Evolutionary conservation across 2,329 filamentous ascomycete species (phyloP).

Genomic region (Knufia fluminis): DNA sequence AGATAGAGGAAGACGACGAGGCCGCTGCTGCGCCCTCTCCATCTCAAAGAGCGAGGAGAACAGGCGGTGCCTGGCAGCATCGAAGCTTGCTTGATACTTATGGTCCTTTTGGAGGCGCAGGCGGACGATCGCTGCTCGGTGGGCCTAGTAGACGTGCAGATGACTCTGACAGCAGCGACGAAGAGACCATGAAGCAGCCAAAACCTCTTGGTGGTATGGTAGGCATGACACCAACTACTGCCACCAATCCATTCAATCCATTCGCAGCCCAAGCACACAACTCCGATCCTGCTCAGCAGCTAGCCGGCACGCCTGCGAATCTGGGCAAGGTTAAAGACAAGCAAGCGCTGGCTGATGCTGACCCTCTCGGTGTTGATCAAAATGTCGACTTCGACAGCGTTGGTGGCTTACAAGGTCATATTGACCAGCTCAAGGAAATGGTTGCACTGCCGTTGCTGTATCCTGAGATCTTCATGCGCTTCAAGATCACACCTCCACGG

Average conservation of each 20-base stretch:
- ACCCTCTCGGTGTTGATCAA: constrained; percentile 85
- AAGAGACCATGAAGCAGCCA: constrained; percentile 65
- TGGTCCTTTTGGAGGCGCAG: constrained; percentile 84
- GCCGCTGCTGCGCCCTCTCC: constrained; percentile 56
- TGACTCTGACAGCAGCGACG: constrained; percentile 93
- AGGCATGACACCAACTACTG: constrained; percentile 50
- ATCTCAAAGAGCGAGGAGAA: constrained; percentile 53
- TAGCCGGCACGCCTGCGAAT: constrained; percentile 62
- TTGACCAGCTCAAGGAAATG: constrained; percentile 98
- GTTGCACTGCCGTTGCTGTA: constrained; percentile 89
- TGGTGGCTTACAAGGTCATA: constrained; percentile 83
- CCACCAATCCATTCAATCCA: constrained; percentile 43
- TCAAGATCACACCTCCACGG: constrained; percentile 86
- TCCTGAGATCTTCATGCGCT: constrained; percentile 82
- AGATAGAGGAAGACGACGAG: constrained; percentile 66
- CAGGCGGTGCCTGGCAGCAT: constrained; percentile 56
- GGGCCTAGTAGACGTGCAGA: constrained; percentile 57
- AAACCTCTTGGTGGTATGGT: constrained; percentile 49
- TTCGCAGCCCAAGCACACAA: constrained; percentile 48
- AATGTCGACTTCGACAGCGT: constrained; percentile 92
- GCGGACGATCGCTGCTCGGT: constrained; percentile 51
- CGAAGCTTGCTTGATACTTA: constrained; percentile 79
- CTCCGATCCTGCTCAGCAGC: constrained; percentile 46
- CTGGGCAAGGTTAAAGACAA: constrained; percentile 90
- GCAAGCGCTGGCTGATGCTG: constrained; percentile 84